Evolutionary conservation across 768 basidiomycete genomes (phyloP).

Genomic region (Suillus paluster): DNA sequence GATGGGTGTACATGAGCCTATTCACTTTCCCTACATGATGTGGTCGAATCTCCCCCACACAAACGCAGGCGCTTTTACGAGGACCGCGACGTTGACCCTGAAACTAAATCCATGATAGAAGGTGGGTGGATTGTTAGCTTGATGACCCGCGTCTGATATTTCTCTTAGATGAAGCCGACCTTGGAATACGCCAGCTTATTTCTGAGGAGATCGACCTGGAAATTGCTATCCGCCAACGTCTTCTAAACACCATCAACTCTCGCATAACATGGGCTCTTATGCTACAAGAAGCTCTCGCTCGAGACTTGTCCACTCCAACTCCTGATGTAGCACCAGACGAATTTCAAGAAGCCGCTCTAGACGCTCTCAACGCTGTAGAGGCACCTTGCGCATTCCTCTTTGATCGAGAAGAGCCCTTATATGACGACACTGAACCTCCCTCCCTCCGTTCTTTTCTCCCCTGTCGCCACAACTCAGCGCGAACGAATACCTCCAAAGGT

Average conservation of each 20-base stretch:
- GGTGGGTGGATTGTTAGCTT: slow-evolving; percentile 27
- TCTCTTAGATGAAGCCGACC: slow-evolving; percentile 17
- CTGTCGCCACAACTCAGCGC: slow-evolving; percentile 18
- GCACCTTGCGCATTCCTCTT: slow-evolving; percentile 42
- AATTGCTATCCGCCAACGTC: slow-evolving; percentile 44
- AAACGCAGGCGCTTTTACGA: slow-evolving; percentile 16
- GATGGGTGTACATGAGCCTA: slow-evolving; percentile 32
- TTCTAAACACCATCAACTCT: slow-evolving; percentile 46
- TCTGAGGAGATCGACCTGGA: slow-evolving; percentile 49
- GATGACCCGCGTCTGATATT: slow-evolving; percentile 9
- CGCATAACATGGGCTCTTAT: slow-evolving; percentile 51
- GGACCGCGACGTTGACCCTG: slow-evolving; percentile 17
- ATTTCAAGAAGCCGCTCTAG: slow-evolving; percentile 46
- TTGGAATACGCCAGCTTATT: slow-evolving; percentile 21
- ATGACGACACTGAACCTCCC: slow-evolving; percentile 19
- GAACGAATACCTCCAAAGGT: slow-evolving; percentile 27
- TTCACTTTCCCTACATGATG: slow-evolving; percentile 18
- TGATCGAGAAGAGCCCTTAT: slow-evolving; percentile 27
- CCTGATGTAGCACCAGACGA: slow-evolving; percentile 24
- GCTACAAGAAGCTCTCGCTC: slow-evolving; percentile 41
- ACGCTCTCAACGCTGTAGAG: slow-evolving; percentile 47
- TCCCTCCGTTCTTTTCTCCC: slow-evolving; percentile 25
- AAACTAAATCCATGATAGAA: slow-evolving; percentile 15
- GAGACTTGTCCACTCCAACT: slow-evolving; percentile 16
- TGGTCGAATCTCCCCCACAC: slow-evolving; percentile 16